Percentiles rank a stretch among this genome's conserved stretches.
Evolutionary conservation across 2,329 filamentous ascomycete genomes (phyloP).

Genomic region (Penicillium oxalicum): DNA sequence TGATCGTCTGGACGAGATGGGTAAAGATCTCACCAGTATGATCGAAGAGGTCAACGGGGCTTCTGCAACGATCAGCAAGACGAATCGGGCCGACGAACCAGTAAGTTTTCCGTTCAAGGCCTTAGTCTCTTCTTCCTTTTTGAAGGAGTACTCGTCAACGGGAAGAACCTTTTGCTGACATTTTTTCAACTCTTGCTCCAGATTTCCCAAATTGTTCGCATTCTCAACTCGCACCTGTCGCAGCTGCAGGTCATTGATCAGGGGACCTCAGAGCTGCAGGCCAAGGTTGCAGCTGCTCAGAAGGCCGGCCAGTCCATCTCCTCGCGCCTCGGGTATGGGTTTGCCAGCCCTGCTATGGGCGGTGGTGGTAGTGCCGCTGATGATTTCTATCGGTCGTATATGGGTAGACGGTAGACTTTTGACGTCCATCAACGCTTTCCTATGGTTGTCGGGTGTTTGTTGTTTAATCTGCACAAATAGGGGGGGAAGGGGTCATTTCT

Average conservation of each 20-base stretch:
- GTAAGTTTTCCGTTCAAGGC: conserved; percentile 49
- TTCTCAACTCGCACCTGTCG: conserved; percentile 85
- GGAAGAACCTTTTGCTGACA: no score
- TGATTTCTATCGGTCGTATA: conserved; percentile 85
- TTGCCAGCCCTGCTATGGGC: conserved; percentile 34
- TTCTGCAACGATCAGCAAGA: conserved; percentile 82
- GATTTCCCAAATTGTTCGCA: conserved; percentile 90
- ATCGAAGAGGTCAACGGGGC: conserved; percentile 97
- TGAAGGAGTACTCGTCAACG: conserved; percentile 4
- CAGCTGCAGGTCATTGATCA: conserved; percentile 92
- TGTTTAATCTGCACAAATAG: no score
- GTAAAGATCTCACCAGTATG: conserved; percentile 87
- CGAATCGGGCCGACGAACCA: conserved; percentile 78
- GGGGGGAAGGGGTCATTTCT: background rate
- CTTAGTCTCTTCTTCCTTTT: background rate
- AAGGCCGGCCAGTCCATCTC: conserved; percentile 61
- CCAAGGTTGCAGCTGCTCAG: conserved; percentile 76
- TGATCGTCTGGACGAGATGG: conserved; percentile 87
- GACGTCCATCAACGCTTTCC: conserved; percentile 12
- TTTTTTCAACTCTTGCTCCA: conserved; percentile 33
- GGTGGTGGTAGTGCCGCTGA: conserved; percentile 62
- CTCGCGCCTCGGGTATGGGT: conserved; percentile 33
- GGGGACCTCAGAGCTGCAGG: conserved; percentile 71
- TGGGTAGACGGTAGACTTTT: conserved; percentile 57
- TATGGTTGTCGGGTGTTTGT: no score